Conservation (phyloP, 202 grass and related monocot genomes). For the Alloteropsis angusta region DNA sequence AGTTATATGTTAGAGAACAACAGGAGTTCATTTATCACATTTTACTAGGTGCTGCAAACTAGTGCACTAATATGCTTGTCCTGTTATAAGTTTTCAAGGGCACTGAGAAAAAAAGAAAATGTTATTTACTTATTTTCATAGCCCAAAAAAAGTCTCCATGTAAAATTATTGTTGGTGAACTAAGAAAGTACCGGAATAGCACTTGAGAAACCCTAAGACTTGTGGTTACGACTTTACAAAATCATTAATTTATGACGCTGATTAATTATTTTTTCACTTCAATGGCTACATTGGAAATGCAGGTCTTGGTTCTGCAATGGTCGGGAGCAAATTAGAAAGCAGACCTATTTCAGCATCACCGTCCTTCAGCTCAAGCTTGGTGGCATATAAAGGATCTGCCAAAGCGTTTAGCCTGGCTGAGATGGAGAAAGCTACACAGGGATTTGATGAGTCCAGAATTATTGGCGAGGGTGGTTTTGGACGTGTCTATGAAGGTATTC, state of each 20-base stretch:
- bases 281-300: constrained; percentile 30
- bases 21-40: neutral
- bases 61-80: constrained; percentile 3
- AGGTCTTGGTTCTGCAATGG: constrained; percentile 30
- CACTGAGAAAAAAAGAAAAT: neutral
- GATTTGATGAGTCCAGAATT: constrained; percentile 72
- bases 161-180: neutral
- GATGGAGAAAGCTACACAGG: constrained; percentile 83
- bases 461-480: constrained; percentile 99
- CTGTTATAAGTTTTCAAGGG: constrained; percentile 24
- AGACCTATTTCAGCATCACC: constrained; percentile 38
- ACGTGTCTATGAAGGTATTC: constrained; percentile 82
- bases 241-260: neutral
- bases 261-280: neutral
- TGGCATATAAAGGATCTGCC: constrained; percentile 70
- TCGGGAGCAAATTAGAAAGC: constrained; percentile 37
- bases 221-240: neutral
- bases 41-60: constrained; percentile 1
- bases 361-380: constrained; percentile 82
- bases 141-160: neutral
- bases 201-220: constrained; percentile 9
- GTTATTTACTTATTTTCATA: neutral
- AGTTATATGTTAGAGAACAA: constrained; percentile 5
- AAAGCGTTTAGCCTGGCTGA: constrained; percentile 78
- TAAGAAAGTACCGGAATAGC: neutral